Conservation (phyloP, 164 flowering plant genomes). For the grape (Vitis vinifera) region ASM3070453v1 NC_081812.1:20653001-20653500, state of each 20-base stretch:
- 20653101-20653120: slow-evolving; percentile 94
- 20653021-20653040: slow-evolving; percentile 88
- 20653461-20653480: slow-evolving; percentile 82
- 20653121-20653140: slow-evolving; percentile 88
- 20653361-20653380: slow-evolving; percentile 85
- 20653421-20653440: slow-evolving; percentile 77
- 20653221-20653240: slow-evolving; percentile 97
- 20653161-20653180: slow-evolving; percentile 85
- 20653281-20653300: slow-evolving; percentile 80
- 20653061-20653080: slow-evolving; percentile 93
- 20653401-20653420: slow-evolving; percentile 87
- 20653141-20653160: slow-evolving; percentile 69
- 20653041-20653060: slow-evolving; percentile 99
- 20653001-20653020: slow-evolving; percentile 97
- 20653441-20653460: slow-evolving; percentile 73
- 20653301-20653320: slow-evolving; percentile 90
- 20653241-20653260: slow-evolving; percentile 94
- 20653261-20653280: slow-evolving; percentile 75
- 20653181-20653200: slow-evolving; percentile 82
- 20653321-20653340: slow-evolving; percentile 95
- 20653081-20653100: slow-evolving; percentile 89
- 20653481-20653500: slow-evolving; percentile 80
- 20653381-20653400: slow-evolving; percentile 67
- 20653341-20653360: slow-evolving; percentile 79
- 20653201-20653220: slow-evolving; percentile 89